Evolutionary conservation across 2,329 filamentous ascomycete genomes (phyloP), one percentile per base, ranked within the genome.

Genomic region (Aspergillus hortae): DNA sequence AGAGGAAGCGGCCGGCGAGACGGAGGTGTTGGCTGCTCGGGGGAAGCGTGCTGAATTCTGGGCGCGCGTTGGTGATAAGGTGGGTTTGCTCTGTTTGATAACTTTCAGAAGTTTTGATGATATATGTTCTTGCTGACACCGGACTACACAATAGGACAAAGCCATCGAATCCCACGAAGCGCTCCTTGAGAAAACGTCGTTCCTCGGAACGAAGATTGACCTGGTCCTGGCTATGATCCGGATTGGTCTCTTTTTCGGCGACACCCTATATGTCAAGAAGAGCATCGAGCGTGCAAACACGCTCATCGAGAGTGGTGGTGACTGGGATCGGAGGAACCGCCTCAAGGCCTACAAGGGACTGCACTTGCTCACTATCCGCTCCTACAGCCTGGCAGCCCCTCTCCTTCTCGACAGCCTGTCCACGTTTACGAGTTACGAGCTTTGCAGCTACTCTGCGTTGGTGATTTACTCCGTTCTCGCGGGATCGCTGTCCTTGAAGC

Each of bases 331-430:
- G 59, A 88, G 94, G 71, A 99, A 99, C 79, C 88, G 94, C 55
- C 85, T 99, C 67, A 99, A 99, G 86, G 94, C 94, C 61, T 99
- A 99, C 81, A 91, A 95, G 70, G 94, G 94, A 56, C 81, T 99
- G 51, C 88, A 97, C 70, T 83, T 96, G 52, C 86, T 99, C 61
- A 97, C 92, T 21, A 84, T 94, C 60, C 91, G 94, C 62, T 92
- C 91, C 56, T 91, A 97, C 80, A 89, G 86, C 71, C 79, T 90
- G 53, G 92, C 91, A 38, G 94, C 94, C 2, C 92, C 94, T 38
- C 83, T 96, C 10, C 87, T 99, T 46, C 90, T 99, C 67, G 94
- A 99, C 79, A 96, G 90, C 68, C 81, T 99, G 61, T 96, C 92
- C 25, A 99, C 94, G 19, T 99, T 99, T 73, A 99, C 94, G 56